Percentiles rank a stretch among this genome's conserved stretches.
These are phyloP conservation scores for Solanum aculeatissimum DNA, from an alignment of 305 asterid species.

Conservation along the genomic window DNA sequence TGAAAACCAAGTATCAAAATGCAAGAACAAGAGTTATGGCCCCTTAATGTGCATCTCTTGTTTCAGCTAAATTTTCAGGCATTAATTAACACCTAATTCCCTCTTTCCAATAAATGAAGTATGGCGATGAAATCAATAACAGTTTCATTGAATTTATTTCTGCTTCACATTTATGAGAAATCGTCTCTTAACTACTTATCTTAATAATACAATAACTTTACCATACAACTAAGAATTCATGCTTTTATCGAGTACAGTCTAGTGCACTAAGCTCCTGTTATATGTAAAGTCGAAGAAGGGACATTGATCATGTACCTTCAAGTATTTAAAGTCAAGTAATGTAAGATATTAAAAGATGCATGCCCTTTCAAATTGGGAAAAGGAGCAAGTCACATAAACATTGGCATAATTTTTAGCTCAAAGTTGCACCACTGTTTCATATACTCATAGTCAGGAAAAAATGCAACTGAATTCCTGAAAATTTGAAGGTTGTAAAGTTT, in stretches of 20 bases:
- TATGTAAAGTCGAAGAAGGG: neutral
- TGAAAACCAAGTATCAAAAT: too few relatives aligned
- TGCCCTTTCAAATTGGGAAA: neutral
- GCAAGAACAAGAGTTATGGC: too few relatives aligned
- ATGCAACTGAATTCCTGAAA: neutral
- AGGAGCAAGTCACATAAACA: neutral
- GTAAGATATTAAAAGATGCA: neutral
- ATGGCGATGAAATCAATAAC: neutral
- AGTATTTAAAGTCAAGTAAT: neutral
- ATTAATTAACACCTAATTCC: neutral
- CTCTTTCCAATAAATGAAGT: neutral
- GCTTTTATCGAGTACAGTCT: neutral
- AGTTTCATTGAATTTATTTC: neutral
- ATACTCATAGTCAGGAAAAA: neutral
- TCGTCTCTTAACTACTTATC: neutral
- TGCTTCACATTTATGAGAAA: neutral
- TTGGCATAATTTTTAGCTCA: neutral
- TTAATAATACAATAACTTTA: neutral
- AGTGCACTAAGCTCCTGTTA: neutral
- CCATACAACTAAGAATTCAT: neutral
- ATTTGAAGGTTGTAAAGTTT: neutral
- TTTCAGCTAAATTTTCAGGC: neutral
- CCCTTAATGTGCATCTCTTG: neutral
- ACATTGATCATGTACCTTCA: neutral
- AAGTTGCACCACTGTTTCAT: neutral